Evolutionary conservation across 169 alveolate species (phyloP).

Genomic region (Plasmodium fragile): DNA sequence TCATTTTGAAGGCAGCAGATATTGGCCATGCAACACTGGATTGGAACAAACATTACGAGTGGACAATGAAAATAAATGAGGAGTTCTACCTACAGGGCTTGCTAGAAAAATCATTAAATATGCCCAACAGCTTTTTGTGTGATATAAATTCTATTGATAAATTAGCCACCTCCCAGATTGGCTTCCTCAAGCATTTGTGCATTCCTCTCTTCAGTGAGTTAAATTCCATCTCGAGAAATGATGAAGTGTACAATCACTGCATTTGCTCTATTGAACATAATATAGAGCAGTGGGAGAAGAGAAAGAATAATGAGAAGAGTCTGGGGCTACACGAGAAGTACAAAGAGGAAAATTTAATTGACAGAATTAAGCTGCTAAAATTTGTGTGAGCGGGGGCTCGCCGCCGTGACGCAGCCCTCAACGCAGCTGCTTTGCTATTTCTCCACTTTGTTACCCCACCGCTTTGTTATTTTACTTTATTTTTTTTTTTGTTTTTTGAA

Average conservation of each 20-base stretch:
- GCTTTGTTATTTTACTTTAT: not conserved
- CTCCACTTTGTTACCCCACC: not conserved
- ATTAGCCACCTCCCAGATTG: constrained; percentile 81
- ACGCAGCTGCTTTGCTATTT: not conserved
- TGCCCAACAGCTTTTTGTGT: constrained; percentile 80
- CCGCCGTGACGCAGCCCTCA: not conserved
- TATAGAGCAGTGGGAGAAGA: constrained; percentile 66
- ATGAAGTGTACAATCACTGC: constrained; percentile 42
- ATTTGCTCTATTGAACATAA: constrained; percentile 55
- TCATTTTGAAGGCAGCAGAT: constrained; percentile 93
- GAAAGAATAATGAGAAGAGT: constrained; percentile 18
- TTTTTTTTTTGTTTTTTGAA: not conserved
- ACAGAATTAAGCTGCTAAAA: constrained; percentile 33
- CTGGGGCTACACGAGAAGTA: constrained; percentile 58
- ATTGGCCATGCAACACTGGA: constrained; percentile 93
- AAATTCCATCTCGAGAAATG: constrained; percentile 43
- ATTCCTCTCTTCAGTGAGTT: constrained; percentile 44
- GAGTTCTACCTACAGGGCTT: constrained; percentile 94
- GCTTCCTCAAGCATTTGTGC: constrained; percentile 78
- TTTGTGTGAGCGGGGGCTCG: constrained; percentile 19
- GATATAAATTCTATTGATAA: constrained; percentile 80
- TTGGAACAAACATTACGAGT: constrained; percentile 90
- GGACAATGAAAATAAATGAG: constrained; percentile 92
- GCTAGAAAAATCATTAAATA: constrained; percentile 80
- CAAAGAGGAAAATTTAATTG: constrained; percentile 12